phyloP scores from a whole-genome alignment of 2,329 filamentous ascomycete genomes.

The Aspergillus costaricaensis region DNA sequence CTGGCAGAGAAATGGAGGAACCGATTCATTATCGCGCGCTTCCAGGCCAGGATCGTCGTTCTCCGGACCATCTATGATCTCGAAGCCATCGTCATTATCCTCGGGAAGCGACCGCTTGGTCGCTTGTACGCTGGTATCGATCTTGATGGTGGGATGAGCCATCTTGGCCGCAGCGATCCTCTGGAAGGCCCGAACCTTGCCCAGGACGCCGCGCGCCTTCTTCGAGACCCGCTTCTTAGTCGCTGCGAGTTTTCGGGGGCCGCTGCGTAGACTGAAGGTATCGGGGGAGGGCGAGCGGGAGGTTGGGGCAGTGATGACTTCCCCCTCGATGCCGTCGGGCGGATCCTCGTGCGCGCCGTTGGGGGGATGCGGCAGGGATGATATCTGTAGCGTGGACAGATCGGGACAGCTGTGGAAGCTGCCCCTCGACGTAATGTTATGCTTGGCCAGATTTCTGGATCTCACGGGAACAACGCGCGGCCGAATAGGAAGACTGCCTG shows the following conservation, averaged over 20 bases:
- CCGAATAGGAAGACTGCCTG: neutral
- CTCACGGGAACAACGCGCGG: constrained; percentile 25
- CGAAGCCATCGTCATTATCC: constrained; percentile 35
- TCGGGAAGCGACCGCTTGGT: constrained; percentile 43
- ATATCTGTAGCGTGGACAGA: constrained; percentile 41
- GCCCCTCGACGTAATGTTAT: constrained; percentile 39
- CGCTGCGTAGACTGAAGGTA: constrained; percentile 31
- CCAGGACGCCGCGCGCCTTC: constrained; percentile 45
- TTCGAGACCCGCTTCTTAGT: constrained; percentile 38
- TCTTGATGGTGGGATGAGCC: constrained; percentile 44
- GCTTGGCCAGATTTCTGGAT: constrained; percentile 44
- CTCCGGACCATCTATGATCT: constrained; percentile 27
- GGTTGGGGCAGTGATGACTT: constrained; percentile 30
- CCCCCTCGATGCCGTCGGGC: constrained; percentile 28
- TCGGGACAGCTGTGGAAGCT: constrained; percentile 48
- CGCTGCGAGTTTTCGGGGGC: constrained; percentile 32
- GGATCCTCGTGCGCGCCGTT: constrained; percentile 27
- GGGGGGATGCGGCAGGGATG: constrained; percentile 26
- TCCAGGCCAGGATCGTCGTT: constrained; percentile 33
- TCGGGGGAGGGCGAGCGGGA: constrained; percentile 38
- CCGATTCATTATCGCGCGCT: constrained; percentile 31
- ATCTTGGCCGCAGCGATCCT: constrained; percentile 44
- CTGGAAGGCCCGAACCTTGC: constrained; percentile 44
- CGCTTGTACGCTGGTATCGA: constrained; percentile 41
- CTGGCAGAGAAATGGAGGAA: constrained; percentile 44